Conservation (phyloP, 2,329 filamentous ascomycete species). For the Trichoderma lentiforme region DNA sequence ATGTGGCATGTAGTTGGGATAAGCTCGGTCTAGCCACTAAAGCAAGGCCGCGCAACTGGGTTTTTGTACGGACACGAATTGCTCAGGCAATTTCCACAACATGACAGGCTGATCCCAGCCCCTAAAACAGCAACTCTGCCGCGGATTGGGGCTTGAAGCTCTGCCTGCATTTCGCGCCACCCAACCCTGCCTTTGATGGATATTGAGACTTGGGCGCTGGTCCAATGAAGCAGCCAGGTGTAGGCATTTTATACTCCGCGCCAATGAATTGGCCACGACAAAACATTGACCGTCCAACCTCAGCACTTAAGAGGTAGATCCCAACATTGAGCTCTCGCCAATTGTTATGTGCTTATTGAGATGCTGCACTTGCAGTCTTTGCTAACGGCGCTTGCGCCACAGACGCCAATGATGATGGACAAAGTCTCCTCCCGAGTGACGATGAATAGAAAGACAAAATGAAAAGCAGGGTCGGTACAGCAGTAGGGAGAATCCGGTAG, state of each 20-base stretch:
- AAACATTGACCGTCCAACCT: background rate
- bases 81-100: slow-evolving; percentile 6
- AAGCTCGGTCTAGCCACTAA: slow-evolving; percentile 14
- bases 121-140: slow-evolving; percentile 11
- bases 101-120: slow-evolving; percentile 7
- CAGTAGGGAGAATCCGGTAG: background rate
- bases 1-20: slow-evolving; percentile 11
- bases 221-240: background rate
- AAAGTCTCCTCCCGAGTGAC: background rate
- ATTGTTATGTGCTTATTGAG: background rate
- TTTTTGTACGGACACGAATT: slow-evolving; percentile 1
- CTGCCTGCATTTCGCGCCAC: slow-evolving; percentile 5
- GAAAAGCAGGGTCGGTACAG: background rate
- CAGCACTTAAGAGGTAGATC: background rate
- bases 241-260: background rate
- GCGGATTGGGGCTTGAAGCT: slow-evolving; percentile 1
- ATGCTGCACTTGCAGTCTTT: background rate
- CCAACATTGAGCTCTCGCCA: background rate
- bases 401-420: background rate
- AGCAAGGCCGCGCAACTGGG: slow-evolving; percentile 7
- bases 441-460: background rate
- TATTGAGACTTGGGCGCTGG: background rate
- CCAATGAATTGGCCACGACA: background rate
- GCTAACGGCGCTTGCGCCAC: background rate
- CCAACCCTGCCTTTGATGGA: background rate